A percentile compares a stretch with the other conserved stretches of the same genome.
Evolutionary conservation across 2,329 filamentous ascomycete genomes (phyloP).

Genomic region (Penicillium glabrum): DNA sequence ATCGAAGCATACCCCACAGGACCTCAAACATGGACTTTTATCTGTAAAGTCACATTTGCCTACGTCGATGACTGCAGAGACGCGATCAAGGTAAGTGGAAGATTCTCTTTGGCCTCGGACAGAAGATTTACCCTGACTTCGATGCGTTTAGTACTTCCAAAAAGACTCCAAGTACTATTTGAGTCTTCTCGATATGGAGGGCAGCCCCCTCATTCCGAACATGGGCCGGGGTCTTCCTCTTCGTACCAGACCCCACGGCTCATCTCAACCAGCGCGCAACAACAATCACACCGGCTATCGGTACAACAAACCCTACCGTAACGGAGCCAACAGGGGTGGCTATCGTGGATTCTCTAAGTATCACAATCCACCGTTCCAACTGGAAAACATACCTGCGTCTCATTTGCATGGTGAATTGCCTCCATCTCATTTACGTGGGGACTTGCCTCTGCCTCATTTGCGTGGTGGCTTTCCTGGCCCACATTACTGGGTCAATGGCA

Average conservation of each 20-base stretch:
- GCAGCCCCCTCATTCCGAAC: conserved; percentile 1
- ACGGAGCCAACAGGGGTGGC: neutral
- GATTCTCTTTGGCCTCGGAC: neutral
- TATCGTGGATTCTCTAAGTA: neutral
- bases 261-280: neutral
- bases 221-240: neutral
- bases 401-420: neutral
- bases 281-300: neutral
- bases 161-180: conserved; percentile 19
- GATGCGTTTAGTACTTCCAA: conserved; percentile 11
- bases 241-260: neutral
- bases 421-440: neutral
- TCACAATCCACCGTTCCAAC: neutral
- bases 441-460: neutral
- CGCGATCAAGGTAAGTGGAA: conserved; percentile 22
- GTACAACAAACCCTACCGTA: neutral
- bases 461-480: neutral
- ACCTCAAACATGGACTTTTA: conserved; percentile 1
- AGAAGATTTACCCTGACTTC: neutral
- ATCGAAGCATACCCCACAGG: conserved; percentile 5
- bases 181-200: conserved; percentile 16
- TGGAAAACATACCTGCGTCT: neutral
- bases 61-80: conserved; percentile 25
- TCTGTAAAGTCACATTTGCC: conserved; percentile 24
- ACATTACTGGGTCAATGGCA: neutral